These are phyloP conservation scores for Epichloe scottii DNA, from an alignment of 2,329 filamentous ascomycete species.

Conservation along the genomic window DNA sequence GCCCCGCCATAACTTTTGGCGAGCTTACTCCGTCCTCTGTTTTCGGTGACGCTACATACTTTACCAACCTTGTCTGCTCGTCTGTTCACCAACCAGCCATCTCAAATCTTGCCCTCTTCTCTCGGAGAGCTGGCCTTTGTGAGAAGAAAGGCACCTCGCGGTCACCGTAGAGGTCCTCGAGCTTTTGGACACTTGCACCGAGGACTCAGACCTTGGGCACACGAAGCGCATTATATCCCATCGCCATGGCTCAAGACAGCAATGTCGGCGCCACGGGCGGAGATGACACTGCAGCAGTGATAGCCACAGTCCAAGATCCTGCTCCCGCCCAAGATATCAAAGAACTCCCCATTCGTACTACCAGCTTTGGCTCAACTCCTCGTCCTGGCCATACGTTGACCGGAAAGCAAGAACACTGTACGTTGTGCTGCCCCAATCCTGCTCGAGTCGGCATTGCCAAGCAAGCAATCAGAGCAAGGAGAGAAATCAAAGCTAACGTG, in stretches of 20 bases:
- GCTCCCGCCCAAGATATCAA: constrained; percentile 7
- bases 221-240: neutral
- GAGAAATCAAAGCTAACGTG: constrained; percentile 10
- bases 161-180: neutral
- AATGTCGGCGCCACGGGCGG: neutral
- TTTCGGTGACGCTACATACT: neutral
- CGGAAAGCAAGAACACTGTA: constrained; percentile 97
- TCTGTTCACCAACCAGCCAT: neutral
- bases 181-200: neutral
- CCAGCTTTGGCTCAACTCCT: constrained; percentile 18
- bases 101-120: neutral
- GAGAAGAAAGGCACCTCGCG: neutral
- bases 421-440: constrained; percentile 17
- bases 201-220: neutral
- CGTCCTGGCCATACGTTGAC: constrained; percentile 49
- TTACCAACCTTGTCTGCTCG: neutral
- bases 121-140: neutral
- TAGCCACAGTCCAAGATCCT: neutral
- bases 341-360: constrained; percentile 19
- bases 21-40: neutral
- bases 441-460: neutral
- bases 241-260: constrained; percentile 4
- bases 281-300: neutral
- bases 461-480: neutral
- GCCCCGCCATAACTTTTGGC: neutral